Conservation (phyloP, 495 filamentous ascomycete species). For the Amphirosellinia nigrospora region DNA sequence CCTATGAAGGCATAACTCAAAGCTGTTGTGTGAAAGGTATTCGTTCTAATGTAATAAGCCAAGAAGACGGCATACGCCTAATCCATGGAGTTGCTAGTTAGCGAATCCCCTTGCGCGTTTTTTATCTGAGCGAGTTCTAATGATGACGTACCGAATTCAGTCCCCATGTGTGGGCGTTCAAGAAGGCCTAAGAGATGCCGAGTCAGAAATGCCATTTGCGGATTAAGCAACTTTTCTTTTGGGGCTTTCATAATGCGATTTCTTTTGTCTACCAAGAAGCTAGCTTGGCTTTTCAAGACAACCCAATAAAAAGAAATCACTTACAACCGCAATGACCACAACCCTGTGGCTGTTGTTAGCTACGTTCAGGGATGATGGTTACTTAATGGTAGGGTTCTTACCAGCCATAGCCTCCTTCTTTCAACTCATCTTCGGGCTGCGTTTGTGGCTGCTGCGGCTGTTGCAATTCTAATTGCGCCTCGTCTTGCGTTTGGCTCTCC, state of each 20-base stretch:
- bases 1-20: constrained; percentile 76
- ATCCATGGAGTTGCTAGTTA: neutral
- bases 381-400: constrained; percentile 29
- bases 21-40: constrained; percentile 62
- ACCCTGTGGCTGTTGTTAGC: constrained; percentile 47
- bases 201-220: neutral
- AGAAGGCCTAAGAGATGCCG: constrained; percentile 39
- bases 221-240: neutral
- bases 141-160: constrained; percentile 56
- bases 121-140: neutral
- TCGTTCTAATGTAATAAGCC: constrained; percentile 67
- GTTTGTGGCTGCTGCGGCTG: neutral
- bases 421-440: constrained; percentile 37
- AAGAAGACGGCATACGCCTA: constrained; percentile 75
- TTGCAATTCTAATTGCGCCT: constrained; percentile 5
- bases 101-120: neutral
- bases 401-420: constrained; percentile 57
- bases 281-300: neutral
- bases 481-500: neutral
- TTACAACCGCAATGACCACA: constrained; percentile 51
- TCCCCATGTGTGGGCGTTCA: constrained; percentile 69
- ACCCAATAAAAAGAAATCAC: neutral
- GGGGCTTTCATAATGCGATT: too few species aligned
- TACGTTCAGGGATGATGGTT: neutral
- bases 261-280: neutral